Percentiles rank a stretch among this genome's conserved stretches.
These are phyloP conservation scores for Boletus eberwhitei DNA, from an alignment of 768 basidiomycete species.

Conservation along the genomic window DNA sequence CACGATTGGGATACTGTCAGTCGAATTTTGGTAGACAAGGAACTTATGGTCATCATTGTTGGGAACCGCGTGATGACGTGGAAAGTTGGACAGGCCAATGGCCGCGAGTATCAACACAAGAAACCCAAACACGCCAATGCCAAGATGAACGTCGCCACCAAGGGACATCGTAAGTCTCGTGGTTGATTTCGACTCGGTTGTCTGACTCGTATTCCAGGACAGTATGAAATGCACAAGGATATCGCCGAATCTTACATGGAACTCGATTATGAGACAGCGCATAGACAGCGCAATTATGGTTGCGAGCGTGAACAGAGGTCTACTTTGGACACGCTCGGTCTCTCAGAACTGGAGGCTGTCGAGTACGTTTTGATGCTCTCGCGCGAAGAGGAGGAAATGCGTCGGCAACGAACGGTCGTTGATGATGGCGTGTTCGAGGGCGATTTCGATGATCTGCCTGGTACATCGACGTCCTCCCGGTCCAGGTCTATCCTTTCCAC, in stretches of 20 bases:
- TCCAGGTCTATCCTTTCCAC: slow-evolving; percentile 6
- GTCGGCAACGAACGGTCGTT: slow-evolving; percentile 10
- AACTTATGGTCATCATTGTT: slow-evolving; percentile 54
- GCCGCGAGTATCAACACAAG: slow-evolving; percentile 26
- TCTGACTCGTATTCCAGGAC: slow-evolving; percentile 40
- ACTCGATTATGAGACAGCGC: slow-evolving; percentile 48
- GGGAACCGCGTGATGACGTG: slow-evolving; percentile 66
- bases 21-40: slow-evolving; percentile 54
- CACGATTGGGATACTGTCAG: slow-evolving; percentile 44
- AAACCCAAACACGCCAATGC: slow-evolving; percentile 31
- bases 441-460: slow-evolving; percentile 34
- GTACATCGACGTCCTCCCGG: slow-evolving; percentile 16
- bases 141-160: slow-evolving; percentile 33
- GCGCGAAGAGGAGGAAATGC: slow-evolving; percentile 58
- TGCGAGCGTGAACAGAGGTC: slow-evolving; percentile 57
- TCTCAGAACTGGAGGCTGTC: slow-evolving; percentile 70
- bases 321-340: slow-evolving; percentile 58
- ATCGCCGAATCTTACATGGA: slow-evolving; percentile 57
- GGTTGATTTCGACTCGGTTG: neutral
- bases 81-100: slow-evolving; percentile 51
- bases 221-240: slow-evolving; percentile 58
- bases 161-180: slow-evolving; percentile 44
- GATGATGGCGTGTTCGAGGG: slow-evolving; percentile 59
- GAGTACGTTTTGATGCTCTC: slow-evolving; percentile 85
- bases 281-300: slow-evolving; percentile 37